phyloP scores from a whole-genome alignment of 768 basidiomycete genomes.

The Epithele typhae region DNA sequence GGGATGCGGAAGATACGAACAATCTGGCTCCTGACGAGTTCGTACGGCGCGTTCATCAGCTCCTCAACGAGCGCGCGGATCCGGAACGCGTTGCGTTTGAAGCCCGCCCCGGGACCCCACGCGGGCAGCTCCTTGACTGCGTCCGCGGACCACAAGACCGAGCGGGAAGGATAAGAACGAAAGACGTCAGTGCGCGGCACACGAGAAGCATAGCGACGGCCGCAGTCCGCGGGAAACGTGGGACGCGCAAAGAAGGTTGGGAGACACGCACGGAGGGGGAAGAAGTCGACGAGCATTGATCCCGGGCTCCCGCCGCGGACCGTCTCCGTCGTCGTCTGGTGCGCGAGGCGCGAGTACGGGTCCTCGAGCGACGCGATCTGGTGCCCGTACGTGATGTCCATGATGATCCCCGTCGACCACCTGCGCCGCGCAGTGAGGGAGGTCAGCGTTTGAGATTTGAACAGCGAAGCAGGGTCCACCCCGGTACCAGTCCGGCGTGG shows the following conservation, averaged over 20 bases:
- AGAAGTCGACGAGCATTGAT: slow-evolving; percentile 31
- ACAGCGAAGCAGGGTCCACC: no score
- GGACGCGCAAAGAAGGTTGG: no score
- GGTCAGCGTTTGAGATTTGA: no score
- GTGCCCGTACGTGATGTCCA: slow-evolving; percentile 31
- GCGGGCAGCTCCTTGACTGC: slow-evolving; percentile 20
- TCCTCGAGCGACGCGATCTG: slow-evolving; percentile 27
- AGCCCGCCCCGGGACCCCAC: slow-evolving; percentile 22
- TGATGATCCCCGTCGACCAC: slow-evolving; percentile 26
- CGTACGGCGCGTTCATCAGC: slow-evolving; percentile 16
- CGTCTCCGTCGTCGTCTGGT: slow-evolving; percentile 20
- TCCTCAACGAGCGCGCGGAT: slow-evolving; percentile 8
- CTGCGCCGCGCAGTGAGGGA: slow-evolving; percentile 12
- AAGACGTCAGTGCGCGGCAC: no score
- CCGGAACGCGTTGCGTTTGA: slow-evolving; percentile 16
- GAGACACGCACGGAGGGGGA: slow-evolving; percentile 26
- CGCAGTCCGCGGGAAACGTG: no score
- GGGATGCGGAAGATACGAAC: slow-evolving; percentile 13
- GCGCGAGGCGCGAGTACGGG: slow-evolving; percentile 25
- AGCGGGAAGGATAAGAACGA: not conserved
- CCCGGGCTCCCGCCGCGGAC: slow-evolving; percentile 22
- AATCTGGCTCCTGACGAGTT: slow-evolving; percentile 15
- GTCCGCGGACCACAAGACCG: no score
- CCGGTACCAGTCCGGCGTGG: no score
- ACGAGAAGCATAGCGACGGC: no score